Percentiles rank a stretch among this genome's conserved stretches.
Conservation (phyloP, 1,284 basidiomycete genomes). For the Trichosporon coremiiforme region DNA sequence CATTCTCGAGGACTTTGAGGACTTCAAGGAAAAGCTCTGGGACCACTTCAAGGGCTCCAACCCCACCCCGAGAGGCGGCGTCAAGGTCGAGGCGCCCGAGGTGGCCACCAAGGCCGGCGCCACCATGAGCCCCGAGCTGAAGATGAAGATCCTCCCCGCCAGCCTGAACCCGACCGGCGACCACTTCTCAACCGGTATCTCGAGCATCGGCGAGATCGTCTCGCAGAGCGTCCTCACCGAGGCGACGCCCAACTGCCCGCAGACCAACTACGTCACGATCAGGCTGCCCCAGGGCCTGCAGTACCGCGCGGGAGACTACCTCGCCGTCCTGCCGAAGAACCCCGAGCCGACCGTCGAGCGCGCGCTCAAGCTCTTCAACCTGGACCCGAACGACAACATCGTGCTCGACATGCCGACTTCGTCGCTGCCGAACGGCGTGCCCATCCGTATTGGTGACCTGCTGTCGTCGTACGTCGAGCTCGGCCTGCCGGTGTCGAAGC, state of each 20-base stretch:
- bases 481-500: slow-evolving; percentile 40
- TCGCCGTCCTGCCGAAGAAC: slow-evolving; percentile 55
- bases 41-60: slow-evolving; percentile 39
- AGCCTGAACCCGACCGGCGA: slow-evolving; percentile 26
- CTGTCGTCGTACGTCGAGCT: slow-evolving; percentile 61
- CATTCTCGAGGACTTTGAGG: slow-evolving; percentile 61
- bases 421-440: slow-evolving; percentile 55
- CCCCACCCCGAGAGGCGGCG: not conserved
- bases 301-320: slow-evolving; percentile 61
- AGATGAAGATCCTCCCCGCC: slow-evolving; percentile 21
- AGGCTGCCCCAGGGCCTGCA: slow-evolving; percentile 58
- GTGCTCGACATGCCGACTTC: slow-evolving; percentile 26
- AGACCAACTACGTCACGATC: slow-evolving; percentile 57
- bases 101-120: slow-evolving; percentile 31
- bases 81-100: not conserved
- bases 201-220: slow-evolving; percentile 27
- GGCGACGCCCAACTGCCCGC: slow-evolving; percentile 23
- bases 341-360: slow-evolving; percentile 22
- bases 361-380: slow-evolving; percentile 25
- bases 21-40: slow-evolving; percentile 60
- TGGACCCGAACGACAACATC: slow-evolving; percentile 34
- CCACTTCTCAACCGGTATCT: slow-evolving; percentile 21
- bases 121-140: slow-evolving; percentile 11
- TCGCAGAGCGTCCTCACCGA: slow-evolving; percentile 30
- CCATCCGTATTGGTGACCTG: slow-evolving; percentile 55